These are phyloP conservation scores for Alternaria postmessia DNA, from an alignment of 2,329 filamentous ascomycete genomes.

Conservation along the genomic window DNA sequence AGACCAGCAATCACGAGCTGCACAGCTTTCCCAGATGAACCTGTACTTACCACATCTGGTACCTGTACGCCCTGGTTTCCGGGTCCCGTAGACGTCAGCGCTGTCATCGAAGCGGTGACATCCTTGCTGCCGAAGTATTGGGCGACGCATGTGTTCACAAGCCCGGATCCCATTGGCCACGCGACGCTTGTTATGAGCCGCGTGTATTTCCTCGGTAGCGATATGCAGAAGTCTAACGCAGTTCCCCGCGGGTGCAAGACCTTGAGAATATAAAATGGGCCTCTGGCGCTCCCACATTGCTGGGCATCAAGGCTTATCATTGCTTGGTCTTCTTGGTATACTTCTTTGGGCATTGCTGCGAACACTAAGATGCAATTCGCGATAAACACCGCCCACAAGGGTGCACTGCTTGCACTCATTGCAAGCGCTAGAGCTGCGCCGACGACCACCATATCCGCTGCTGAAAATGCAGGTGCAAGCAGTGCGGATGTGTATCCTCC, in stretches of 20 bases:
- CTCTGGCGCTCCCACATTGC: constrained; percentile 9
- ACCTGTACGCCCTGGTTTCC: neutral
- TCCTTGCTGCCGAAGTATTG: neutral
- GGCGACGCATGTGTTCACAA: neutral
- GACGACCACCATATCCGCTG: constrained; percentile 24
- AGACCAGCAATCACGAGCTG: neutral
- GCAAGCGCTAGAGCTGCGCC: constrained; percentile 21
- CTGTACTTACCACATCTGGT: neutral
- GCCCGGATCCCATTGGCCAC: neutral
- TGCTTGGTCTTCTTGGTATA: constrained; percentile 18
- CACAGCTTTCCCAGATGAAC: neutral
- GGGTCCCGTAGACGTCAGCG: neutral
- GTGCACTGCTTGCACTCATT: constrained; percentile 22
- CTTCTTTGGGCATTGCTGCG: neutral
- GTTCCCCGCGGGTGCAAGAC: neutral
- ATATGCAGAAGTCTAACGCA: neutral
- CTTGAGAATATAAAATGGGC: constrained; percentile 21
- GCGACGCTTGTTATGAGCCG: constrained; percentile 5
- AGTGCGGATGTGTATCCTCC: constrained; percentile 34
- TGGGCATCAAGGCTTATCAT: constrained; percentile 31
- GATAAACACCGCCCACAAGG: constrained; percentile 9
- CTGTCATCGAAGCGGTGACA: neutral
- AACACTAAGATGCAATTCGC: constrained; percentile 17
- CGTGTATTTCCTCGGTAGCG: neutral
- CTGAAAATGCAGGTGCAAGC: constrained; percentile 25